These are phyloP conservation scores for Capillidium rhysosporum DNA, from an alignment of 371 early-diverging fungal genomes.

Conservation along the genomic window DNA sequence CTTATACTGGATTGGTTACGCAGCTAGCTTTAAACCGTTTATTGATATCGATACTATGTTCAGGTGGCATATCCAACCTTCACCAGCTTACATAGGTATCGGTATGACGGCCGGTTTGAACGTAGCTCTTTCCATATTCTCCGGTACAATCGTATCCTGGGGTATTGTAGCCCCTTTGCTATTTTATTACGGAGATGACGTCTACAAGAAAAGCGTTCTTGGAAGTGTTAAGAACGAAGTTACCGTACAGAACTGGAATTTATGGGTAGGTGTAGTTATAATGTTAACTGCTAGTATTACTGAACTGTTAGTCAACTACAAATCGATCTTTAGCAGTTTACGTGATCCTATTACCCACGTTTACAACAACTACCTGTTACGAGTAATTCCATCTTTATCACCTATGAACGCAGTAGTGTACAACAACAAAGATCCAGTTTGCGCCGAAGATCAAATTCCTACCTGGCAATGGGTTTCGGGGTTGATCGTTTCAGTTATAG, in stretches of 20 bases:
- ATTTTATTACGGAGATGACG: not conserved
- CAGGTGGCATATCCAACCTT: constrained; percentile 29
- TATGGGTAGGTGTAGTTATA: constrained; percentile 52
- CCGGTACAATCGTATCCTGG: not conserved
- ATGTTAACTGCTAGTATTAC: constrained; percentile 40
- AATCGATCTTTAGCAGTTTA: constrained; percentile 27
- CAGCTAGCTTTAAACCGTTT: constrained; percentile 18
- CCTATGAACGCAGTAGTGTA: constrained; percentile 25
- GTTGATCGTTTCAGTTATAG: constrained; percentile 27
- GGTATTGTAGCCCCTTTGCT: constrained; percentile 8
- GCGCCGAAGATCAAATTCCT: constrained; percentile 28
- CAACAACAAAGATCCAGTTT: constrained; percentile 17
- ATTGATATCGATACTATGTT: constrained; percentile 25
- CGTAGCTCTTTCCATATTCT: constrained; percentile 13
- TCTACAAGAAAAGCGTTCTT: not conserved
- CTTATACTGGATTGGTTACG: constrained; percentile 30
- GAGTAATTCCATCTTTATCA: not conserved
- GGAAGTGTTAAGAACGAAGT: not conserved
- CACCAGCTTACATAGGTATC: constrained; percentile 45
- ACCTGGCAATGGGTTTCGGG: constrained; percentile 34
- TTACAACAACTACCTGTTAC: constrained; percentile 9
- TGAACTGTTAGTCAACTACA: constrained; percentile 31
- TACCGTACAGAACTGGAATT: constrained; percentile 26
- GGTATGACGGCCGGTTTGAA: constrained; percentile 39
- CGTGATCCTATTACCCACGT: constrained; percentile 17